Conservation (phyloP, 2,329 filamentous ascomycete species). For the Arthroderma uncinatum region DNA sequence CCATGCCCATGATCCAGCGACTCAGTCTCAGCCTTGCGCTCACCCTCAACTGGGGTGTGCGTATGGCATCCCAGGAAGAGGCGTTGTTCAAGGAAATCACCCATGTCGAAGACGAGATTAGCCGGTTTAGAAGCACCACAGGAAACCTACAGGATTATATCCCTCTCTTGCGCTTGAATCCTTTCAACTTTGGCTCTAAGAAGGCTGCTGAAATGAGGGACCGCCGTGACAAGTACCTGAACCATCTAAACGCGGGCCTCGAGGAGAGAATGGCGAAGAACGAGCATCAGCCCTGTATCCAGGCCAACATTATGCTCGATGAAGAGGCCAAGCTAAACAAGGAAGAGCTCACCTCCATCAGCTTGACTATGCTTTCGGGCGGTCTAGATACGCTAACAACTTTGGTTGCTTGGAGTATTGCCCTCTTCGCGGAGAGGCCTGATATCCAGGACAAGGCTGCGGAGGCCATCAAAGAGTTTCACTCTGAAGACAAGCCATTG, state of each 20-base stretch:
- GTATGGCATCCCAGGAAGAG: constrained; percentile 49
- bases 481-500: constrained; percentile 43
- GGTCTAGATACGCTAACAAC: constrained; percentile 58
- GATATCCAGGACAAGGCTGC: constrained; percentile 53
- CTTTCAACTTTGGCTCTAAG: constrained; percentile 47
- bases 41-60: constrained; percentile 55
- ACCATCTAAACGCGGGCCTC: constrained; percentile 46
- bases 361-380: constrained; percentile 56
- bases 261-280: constrained; percentile 52
- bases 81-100: constrained; percentile 52
- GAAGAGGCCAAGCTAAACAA: constrained; percentile 51
- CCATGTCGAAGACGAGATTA: constrained; percentile 51
- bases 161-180: constrained; percentile 48
- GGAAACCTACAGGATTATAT: constrained; percentile 54
- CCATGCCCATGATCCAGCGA: constrained; percentile 58
- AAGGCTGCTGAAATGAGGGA: constrained; percentile 50
- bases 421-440: constrained; percentile 46
- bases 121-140: constrained; percentile 48
- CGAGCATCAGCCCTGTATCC: constrained; percentile 53
- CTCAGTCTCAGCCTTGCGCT: constrained; percentile 51
- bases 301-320: constrained; percentile 55
- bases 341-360: constrained; percentile 54
- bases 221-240: constrained; percentile 51
- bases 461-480: constrained; percentile 46
- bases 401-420: constrained; percentile 54